Evolutionary conservation across 768 basidiomycete species (phyloP).

Genomic region (Psilocybe azurescens): DNA sequence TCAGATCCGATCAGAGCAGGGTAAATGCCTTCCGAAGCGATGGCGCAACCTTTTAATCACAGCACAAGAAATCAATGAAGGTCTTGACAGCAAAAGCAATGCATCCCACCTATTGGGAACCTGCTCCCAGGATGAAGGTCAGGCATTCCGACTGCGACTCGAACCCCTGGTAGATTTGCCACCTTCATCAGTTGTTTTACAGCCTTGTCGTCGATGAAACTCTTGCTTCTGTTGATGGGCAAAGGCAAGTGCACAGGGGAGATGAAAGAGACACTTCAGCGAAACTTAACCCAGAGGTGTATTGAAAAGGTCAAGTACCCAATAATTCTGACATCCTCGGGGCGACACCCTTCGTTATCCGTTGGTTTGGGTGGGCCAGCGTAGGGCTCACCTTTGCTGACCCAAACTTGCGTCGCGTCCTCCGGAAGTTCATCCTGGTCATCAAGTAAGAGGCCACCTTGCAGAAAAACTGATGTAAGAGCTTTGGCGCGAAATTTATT

Average conservation of each 20-base stretch:
- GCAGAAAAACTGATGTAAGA: conserved; percentile 34
- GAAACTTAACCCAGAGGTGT: no score
- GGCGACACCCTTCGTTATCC: background rate
- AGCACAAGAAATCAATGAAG: no score
- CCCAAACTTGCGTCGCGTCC: conserved; percentile 31
- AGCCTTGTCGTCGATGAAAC: conserved; percentile 36
- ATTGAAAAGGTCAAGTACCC: conserved; percentile 14
- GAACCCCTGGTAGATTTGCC: conserved; percentile 32
- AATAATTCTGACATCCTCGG: conserved; percentile 34
- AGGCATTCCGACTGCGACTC: conserved; percentile 39
- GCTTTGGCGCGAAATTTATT: conserved; percentile 42
- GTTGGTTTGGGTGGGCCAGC: conserved; percentile 31
- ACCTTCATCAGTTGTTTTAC: conserved; percentile 37
- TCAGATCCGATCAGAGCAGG: conserved; percentile 45
- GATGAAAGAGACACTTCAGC: no score
- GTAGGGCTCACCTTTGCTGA: conserved; percentile 41
- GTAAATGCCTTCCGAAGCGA: conserved; percentile 36
- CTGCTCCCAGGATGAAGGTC: conserved; percentile 44
- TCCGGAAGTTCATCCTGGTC: conserved; percentile 26
- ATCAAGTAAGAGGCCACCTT: conserved; percentile 31
- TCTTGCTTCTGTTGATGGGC: conserved; percentile 25
- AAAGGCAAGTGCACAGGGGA: background rate
- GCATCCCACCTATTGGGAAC: conserved; percentile 33
- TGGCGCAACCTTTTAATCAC: no score
- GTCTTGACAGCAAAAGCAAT: no score